Evolutionary conservation across 192 early-diverging fungal genomes (phyloP).

Genomic region (Rhizoclosmatium sp.): DNA sequence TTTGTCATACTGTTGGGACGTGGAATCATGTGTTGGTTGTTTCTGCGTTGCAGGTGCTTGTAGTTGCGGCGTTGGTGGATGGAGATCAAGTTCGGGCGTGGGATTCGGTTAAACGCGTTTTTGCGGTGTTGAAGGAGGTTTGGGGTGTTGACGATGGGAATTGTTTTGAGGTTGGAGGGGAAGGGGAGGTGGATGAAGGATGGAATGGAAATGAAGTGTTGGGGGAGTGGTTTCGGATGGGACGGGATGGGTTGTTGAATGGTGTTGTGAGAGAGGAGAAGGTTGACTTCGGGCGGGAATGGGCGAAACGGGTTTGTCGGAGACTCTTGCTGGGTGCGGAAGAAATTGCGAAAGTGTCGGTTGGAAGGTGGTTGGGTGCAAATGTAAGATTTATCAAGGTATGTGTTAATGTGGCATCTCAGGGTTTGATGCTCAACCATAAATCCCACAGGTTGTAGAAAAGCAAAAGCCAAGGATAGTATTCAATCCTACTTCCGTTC

Average conservation of each 20-base stretch:
- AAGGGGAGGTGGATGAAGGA: neutral
- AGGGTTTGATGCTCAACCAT: no score
- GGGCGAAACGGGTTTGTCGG: neutral
- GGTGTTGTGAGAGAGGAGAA: no score
- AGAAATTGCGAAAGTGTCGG: neutral
- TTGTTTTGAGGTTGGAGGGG: neutral
- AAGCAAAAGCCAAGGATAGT: no score
- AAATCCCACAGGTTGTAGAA: no score
- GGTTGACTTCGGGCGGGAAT: neutral
- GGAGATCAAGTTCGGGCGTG: constrained; percentile 11
- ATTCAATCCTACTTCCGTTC: no score
- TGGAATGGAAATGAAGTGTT: neutral
- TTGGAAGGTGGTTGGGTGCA: no score
- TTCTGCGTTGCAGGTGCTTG: neutral
- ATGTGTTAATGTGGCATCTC: no score
- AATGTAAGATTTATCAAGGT: no score
- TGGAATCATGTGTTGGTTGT: neutral
- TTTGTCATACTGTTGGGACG: neutral
- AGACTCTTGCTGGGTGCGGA: neutral
- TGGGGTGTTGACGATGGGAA: constrained; percentile 10
- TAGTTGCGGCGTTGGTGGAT: neutral
- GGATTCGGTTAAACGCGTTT: neutral
- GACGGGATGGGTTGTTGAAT: no score
- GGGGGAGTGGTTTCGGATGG: neutral
- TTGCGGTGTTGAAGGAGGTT: neutral